Base-by-base conservation (phyloP, 805 yeast genomes). In the Priceomyces castillae region DNA sequence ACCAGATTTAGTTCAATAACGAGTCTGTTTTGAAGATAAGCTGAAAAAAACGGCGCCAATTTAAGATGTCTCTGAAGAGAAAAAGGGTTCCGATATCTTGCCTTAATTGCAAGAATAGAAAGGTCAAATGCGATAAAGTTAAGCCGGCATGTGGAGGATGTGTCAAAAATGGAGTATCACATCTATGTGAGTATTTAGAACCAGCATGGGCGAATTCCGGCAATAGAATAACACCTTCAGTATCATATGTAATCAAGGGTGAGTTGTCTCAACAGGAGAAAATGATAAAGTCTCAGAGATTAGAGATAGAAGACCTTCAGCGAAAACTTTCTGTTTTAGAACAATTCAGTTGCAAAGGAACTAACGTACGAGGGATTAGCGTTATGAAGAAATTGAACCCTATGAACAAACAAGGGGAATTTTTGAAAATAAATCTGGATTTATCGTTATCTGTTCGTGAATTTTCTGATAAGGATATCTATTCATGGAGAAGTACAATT, bases 101-200 rank as follows among this genome's bases (percentile, higher is more conserved):
- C 46, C 53, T 66, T 34, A 64, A 64, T 41, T 71, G 76, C 49
- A 61, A 69, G 44, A 60, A 61, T 36, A 47, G 76, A 11, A 70
- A 70, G 51, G 76, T 71, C 50, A 68, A 66, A 45, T 71, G 76
- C 53, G 76, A 71, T 47, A 68, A 67, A 41, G 62, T 46, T 16
- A 56, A 59, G 39, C 76, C 76, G 2, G 56, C 66, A 4, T 71
- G 76, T 49, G 59, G 68, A 2, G 74, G 73, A 5, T 71, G 76
- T 52, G 57, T 64, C 10, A 59, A 58, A 42, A 66, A 71, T 46
- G 69, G 69, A 11, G 75, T 69, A 20, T 59, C 62, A 16, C 73
- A 69, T 49, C 46, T 65, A 18, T 71, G 76, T 44, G 64, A 63
- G 34, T 71, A 69, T 44, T 38, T 64, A 19, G 74, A 68, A 37